Percentiles rank a stretch among this genome's conserved stretches.
Evolutionary conservation across 148 eudicot species (phyloP).

Genomic region (Rhododendron kiyosumense): DNA sequence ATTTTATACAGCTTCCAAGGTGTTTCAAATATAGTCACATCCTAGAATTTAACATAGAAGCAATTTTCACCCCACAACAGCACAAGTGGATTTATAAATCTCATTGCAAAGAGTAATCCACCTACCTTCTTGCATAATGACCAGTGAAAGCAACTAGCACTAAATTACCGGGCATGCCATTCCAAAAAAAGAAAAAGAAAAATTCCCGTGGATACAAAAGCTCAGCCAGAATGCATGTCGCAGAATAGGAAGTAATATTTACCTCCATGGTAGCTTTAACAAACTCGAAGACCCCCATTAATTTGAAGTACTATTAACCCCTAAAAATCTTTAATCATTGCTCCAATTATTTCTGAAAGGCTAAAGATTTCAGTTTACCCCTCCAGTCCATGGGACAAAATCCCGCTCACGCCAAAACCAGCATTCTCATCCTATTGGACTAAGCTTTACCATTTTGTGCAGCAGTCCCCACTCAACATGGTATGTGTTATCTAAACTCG

Average conservation of each 20-base stretch:
- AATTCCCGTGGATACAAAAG: not conserved
- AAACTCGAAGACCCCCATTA: not conserved
- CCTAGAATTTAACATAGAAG: not conserved
- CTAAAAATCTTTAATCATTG: not conserved
- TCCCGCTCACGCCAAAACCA: not conserved
- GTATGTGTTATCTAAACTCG: not conserved
- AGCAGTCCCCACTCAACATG: not conserved
- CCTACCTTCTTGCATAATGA: not conserved
- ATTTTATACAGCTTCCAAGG: not conserved
- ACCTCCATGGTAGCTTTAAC: not conserved
- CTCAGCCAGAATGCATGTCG: not conserved
- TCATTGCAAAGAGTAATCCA: not conserved
- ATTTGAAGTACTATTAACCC: not conserved
- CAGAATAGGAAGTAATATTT: not conserved
- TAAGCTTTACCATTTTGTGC: not conserved
- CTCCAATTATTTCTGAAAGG: not conserved
- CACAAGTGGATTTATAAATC: not conserved
- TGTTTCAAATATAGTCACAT: not conserved
- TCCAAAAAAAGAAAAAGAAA: not conserved
- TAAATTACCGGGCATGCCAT: not conserved
- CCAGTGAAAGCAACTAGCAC: not conserved
- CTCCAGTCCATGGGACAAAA: not conserved
- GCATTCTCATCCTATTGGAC: not conserved
- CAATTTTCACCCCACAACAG: not conserved
- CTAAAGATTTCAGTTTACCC: not conserved